phyloP scores from a whole-genome alignment of 2,329 filamentous ascomycete species.

The Aspergillus pseudoviridinutans region DNA sequence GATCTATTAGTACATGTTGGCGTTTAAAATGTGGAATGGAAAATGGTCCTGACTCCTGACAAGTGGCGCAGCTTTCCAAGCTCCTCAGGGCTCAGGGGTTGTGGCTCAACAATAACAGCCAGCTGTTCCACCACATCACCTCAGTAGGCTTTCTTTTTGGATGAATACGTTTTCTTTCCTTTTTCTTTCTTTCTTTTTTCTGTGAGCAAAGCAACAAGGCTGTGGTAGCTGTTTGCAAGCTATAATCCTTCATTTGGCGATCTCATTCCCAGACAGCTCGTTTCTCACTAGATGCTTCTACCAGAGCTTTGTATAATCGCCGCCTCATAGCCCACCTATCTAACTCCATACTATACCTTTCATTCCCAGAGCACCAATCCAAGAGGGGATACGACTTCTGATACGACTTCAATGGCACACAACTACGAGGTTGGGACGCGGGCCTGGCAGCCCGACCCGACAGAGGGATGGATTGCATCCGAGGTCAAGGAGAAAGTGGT shows the following conservation, averaged over 20 bases:
- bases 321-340: slow-evolving; percentile 17
- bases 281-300: slow-evolving; percentile 26
- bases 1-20: slow-evolving; percentile 5
- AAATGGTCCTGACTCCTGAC: slow-evolving; percentile 3
- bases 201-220: not conserved
- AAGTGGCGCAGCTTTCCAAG: slow-evolving; percentile 21
- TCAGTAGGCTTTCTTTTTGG: not conserved
- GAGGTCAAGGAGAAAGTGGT: slow-evolving; percentile 83
- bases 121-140: slow-evolving; percentile 23
- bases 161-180: slow-evolving; percentile 13
- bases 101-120: slow-evolving; percentile 26
- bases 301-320: slow-evolving; percentile 8
- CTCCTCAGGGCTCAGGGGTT: slow-evolving; percentile 31
- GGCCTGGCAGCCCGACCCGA: slow-evolving; percentile 96
- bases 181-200: slow-evolving; percentile 8
- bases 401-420: slow-evolving; percentile 62
- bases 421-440: slow-evolving; percentile 94
- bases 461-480: slow-evolving; percentile 95
- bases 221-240: not conserved
- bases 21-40: slow-evolving; percentile 12
- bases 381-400: slow-evolving; percentile 4
- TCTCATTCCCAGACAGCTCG: slow-evolving; percentile 12
- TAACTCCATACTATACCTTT: slow-evolving; percentile 1
- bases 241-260: slow-evolving; percentile 2
- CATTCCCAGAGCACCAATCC: slow-evolving; percentile 5